Evolutionary conservation across 2,329 filamentous ascomycete genomes (phyloP).

Genomic region (Aureobasidium uvarum): DNA sequence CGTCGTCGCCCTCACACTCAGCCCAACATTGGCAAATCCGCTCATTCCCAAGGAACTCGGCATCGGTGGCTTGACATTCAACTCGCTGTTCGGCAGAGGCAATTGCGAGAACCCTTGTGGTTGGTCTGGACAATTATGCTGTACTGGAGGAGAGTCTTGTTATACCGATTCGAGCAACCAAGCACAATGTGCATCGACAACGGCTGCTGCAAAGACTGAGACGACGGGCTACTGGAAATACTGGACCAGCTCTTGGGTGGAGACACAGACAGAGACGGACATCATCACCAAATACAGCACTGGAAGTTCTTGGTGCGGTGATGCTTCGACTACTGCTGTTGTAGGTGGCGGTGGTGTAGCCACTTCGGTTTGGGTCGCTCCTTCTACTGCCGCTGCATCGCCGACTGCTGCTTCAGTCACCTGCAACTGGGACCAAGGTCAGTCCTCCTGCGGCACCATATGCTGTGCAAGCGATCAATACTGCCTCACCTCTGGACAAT

Average conservation of each 20-base stretch:
- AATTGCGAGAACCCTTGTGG: conserved; percentile 53
- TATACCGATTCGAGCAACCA: conserved; percentile 51
- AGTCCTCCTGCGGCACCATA: conserved; percentile 64
- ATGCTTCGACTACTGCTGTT: conserved; percentile 32
- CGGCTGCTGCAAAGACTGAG: conserved; percentile 30
- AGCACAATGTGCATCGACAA: conserved; percentile 46
- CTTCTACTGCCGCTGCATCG: conserved; percentile 29
- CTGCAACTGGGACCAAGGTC: conserved; percentile 49
- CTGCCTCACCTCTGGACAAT: conserved; percentile 61
- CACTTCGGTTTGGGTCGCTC: conserved; percentile 30
- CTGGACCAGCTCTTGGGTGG: conserved; percentile 58
- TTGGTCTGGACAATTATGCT: conserved; percentile 54
- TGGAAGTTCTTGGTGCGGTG: conserved; percentile 49
- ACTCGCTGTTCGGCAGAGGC: conserved; percentile 39
- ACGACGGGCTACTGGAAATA: conserved; percentile 53
- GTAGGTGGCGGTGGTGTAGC: conserved; percentile 29
- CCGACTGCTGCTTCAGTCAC: conserved; percentile 35
- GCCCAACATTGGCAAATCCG: conserved; percentile 34
- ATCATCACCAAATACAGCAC: conserved; percentile 53
- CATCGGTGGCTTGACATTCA: conserved; percentile 35
- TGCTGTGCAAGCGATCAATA: conserved; percentile 71
- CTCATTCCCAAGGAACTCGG: conserved; percentile 31
- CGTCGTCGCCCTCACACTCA: conserved; percentile 33
- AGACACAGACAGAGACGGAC: conserved; percentile 52
- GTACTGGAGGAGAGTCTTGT: conserved; percentile 47